Evolutionary conservation across 257 asterid genomes (phyloP).

Genomic region (Vinca minor): DNA sequence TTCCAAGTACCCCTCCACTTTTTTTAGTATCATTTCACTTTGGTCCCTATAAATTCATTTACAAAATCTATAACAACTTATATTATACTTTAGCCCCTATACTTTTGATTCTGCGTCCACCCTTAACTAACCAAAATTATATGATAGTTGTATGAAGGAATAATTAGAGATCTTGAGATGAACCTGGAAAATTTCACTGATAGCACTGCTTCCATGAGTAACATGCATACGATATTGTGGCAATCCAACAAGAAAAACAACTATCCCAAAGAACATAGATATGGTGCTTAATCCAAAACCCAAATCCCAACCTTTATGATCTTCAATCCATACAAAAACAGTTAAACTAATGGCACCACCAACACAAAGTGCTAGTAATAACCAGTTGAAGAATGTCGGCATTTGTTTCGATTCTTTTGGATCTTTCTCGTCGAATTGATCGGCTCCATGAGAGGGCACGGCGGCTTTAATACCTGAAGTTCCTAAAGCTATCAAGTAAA

Average conservation of each 20-base stretch:
- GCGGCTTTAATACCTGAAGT: slow-evolving; percentile 60
- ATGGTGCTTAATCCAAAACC: slow-evolving; percentile 43
- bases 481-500: slow-evolving; percentile 49
- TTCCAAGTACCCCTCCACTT: too few species aligned
- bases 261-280: slow-evolving; percentile 40
- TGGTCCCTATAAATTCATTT: too few species aligned
- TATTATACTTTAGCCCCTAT: too few species aligned
- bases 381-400: slow-evolving; percentile 64
- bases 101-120: too few species aligned
- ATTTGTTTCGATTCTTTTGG: slow-evolving; percentile 40
- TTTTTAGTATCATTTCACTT: too few species aligned
- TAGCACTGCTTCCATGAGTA: slow-evolving; percentile 54
- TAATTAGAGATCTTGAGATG: background rate
- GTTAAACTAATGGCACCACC: slow-evolving; percentile 56
- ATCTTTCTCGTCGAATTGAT: slow-evolving; percentile 64
- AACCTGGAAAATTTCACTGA: slow-evolving; percentile 52
- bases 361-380: slow-evolving; percentile 41
- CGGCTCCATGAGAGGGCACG: slow-evolving; percentile 71
- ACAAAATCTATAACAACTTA: too few species aligned
- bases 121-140: too few species aligned
- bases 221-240: slow-evolving; percentile 52
- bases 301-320: slow-evolving; percentile 70
- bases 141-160: too few species aligned
- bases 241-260: slow-evolving; percentile 37
- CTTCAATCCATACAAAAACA: slow-evolving; percentile 58